Conservation (phyloP, 106 monocot genomes). For the Chionographis japonica region DNA sequence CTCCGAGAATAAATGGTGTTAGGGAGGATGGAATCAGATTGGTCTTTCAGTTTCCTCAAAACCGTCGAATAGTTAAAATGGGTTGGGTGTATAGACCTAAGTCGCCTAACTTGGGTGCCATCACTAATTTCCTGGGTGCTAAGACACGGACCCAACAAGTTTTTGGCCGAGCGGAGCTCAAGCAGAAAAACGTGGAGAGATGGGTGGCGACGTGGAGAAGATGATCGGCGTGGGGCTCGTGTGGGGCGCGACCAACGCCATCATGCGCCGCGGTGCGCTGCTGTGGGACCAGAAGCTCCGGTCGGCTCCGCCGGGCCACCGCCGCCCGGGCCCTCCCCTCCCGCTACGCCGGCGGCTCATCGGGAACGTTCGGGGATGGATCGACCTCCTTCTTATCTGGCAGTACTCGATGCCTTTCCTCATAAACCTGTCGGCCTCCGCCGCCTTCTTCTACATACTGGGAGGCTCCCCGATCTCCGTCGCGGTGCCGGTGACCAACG, state of each 20-base stretch:
- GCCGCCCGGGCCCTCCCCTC: background rate
- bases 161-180: too few relatives aligned
- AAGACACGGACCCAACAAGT: too few relatives aligned
- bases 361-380: conserved; percentile 32
- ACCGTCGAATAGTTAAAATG: too few relatives aligned
- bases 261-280: conserved; percentile 81
- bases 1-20: too few relatives aligned
- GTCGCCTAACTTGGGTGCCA: too few relatives aligned
- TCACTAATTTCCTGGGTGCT: too few relatives aligned
- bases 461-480: conserved; percentile 74
- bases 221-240: conserved; percentile 85
- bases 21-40: too few relatives aligned
- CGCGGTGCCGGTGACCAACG: conserved; percentile 95
- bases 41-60: too few relatives aligned
- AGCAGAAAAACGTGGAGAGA: conserved; percentile 3
- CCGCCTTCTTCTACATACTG: conserved; percentile 87
- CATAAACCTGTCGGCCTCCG: conserved; percentile 83
- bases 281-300: conserved; percentile 50
- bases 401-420: conserved; percentile 90
- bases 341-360: conserved; percentile 8
- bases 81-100: too few relatives aligned
- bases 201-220: conserved; percentile 55
- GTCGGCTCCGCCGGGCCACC: conserved; percentile 5
- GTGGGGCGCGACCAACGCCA: conserved; percentile 89
- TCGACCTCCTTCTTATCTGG: conserved; percentile 62